Conservation (phyloP, 768 basidiomycete genomes). For the Calocybe gangraenosa region DNA sequence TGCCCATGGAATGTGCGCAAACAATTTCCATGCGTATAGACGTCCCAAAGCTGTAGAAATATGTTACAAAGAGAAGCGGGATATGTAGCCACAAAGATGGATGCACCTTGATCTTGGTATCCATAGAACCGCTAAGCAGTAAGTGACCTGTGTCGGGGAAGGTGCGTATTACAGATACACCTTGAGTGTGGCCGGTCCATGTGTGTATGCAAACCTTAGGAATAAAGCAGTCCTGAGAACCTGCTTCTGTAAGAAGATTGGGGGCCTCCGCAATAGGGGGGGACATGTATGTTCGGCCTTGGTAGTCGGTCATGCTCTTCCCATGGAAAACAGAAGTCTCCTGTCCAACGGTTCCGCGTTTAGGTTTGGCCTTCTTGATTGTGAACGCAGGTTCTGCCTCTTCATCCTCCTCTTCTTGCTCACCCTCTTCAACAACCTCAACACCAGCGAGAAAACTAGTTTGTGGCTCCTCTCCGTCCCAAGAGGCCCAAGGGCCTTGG, state of each 20-base stretch:
- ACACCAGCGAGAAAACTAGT: conserved; percentile 59
- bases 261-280: conserved; percentile 88
- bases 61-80: conserved; percentile 1
- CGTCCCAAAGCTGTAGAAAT: conserved; percentile 84
- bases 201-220: conserved; percentile 96
- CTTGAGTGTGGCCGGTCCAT: conserved; percentile 97
- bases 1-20: conserved; percentile 97
- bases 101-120: conserved; percentile 93
- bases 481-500: conserved; percentile 92
- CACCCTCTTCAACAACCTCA: conserved; percentile 51
- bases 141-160: conserved; percentile 94
- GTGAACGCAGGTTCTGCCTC: conserved; percentile 55
- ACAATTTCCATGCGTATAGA: conserved; percentile 96
- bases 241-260: conserved; percentile 72
- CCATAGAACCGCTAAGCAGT: conserved; percentile 92
- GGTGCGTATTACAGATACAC: conserved; percentile 87
- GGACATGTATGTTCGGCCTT: conserved; percentile 97
- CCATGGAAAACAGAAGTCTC: conserved; percentile 97
- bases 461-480: conserved; percentile 77
- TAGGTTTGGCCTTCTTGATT: conserved; percentile 73
- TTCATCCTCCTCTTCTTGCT: conserved; percentile 58
- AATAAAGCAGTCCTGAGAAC: conserved; percentile 87
- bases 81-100: background rate
- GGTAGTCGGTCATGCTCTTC: conserved; percentile 94
- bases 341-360: conserved; percentile 76